These are phyloP conservation scores for Coccomyxa subellipsoidea DNA, from an alignment of 163 green algal species.

Conservation along the genomic window DNA sequence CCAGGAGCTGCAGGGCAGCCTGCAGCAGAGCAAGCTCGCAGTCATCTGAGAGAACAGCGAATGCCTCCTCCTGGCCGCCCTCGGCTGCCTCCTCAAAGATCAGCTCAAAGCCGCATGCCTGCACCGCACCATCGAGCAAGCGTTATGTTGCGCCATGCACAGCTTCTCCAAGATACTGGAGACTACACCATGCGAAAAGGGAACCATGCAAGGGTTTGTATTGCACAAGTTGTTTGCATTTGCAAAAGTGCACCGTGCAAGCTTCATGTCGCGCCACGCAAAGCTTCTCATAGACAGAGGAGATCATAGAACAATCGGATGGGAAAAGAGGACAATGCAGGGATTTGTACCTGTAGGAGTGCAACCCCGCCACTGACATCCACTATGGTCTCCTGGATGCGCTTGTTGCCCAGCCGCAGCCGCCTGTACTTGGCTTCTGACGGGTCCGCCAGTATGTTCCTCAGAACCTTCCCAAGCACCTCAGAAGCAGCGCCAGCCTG, in stretches of 20 bases:
- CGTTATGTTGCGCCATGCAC: no score
- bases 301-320: background rate
- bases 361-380: slow-evolving; percentile 42
- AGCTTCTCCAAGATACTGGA: background rate
- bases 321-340: background rate
- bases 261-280: no score
- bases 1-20: slow-evolving; percentile 29
- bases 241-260: no score
- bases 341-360: slow-evolving; percentile 16
- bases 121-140: slow-evolving; percentile 36
- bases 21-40: slow-evolving; percentile 26
- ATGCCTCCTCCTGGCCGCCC: slow-evolving; percentile 5
- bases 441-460: slow-evolving; percentile 39
- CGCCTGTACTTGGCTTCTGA: slow-evolving; percentile 37
- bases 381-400: slow-evolving; percentile 40
- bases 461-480: slow-evolving; percentile 40
- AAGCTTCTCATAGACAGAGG: background rate
- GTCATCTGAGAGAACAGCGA: slow-evolving; percentile 43
- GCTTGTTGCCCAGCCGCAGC: slow-evolving; percentile 46
- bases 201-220: no score
- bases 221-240: no score
- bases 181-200: no score
- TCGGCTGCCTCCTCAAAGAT: slow-evolving; percentile 28
- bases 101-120: slow-evolving; percentile 60
- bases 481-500: slow-evolving; percentile 1